Percentiles rank a stretch among this genome's conserved stretches.
Evolutionary conservation across 2,329 filamentous ascomycete species (phyloP).

Genomic region (Hypoxylon sp.): DNA sequence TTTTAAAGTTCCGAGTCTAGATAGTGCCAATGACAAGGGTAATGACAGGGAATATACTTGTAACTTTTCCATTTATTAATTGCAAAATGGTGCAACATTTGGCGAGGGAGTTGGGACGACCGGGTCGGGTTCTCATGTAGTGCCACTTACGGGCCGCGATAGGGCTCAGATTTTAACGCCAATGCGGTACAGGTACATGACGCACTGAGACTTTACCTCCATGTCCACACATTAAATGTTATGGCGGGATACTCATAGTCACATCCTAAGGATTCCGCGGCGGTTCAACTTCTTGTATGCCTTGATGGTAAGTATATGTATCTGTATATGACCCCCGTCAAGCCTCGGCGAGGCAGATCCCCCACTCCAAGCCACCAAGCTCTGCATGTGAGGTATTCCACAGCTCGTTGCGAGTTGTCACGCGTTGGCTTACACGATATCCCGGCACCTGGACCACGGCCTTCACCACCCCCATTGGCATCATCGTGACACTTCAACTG

Average conservation of each 20-base stretch:
- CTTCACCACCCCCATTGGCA: constrained; percentile 5
- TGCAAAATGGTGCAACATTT: constrained; percentile 26
- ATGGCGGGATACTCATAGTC: neutral
- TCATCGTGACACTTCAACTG: constrained; percentile 14
- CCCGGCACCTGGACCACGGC: constrained; percentile 9
- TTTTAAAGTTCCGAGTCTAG: constrained; percentile 4
- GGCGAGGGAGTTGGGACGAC: constrained; percentile 23
- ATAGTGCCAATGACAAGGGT: constrained; percentile 12
- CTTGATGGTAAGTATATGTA: neutral
- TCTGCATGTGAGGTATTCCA: constrained; percentile 4
- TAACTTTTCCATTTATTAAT: constrained; percentile 15
- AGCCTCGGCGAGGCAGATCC: constrained; percentile 29
- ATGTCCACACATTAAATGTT: neutral
- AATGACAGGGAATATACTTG: constrained; percentile 20
- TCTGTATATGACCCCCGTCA: constrained; percentile 11
- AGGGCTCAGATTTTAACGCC: neutral
- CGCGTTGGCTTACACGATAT: constrained; percentile 7
- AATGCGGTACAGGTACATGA: constrained; percentile 13
- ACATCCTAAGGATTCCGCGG: constrained; percentile 11
- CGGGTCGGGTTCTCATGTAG: constrained; percentile 4
- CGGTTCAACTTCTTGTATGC: constrained; percentile 6
- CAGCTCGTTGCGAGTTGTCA: constrained; percentile 9
- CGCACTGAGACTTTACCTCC: constrained; percentile 9
- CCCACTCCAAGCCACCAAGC: constrained; percentile 33
- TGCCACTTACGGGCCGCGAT: neutral